Conservation (phyloP, 805 yeast species). For the Barnettozyma sucrosica region DNA sequence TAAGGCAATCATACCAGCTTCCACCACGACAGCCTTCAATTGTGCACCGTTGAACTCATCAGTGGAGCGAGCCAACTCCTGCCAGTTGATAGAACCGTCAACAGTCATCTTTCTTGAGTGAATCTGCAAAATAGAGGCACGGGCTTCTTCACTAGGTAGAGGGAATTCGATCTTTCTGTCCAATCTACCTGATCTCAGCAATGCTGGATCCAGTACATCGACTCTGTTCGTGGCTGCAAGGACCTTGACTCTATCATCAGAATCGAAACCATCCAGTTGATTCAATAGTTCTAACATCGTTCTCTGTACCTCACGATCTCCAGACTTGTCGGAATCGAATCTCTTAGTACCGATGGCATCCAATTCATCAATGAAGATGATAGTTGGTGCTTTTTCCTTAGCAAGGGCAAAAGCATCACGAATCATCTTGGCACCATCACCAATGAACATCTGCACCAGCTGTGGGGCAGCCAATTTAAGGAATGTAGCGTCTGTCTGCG, state of each 20-base stretch:
- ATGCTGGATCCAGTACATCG: slow-evolving; percentile 97
- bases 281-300: slow-evolving; percentile 97
- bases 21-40: slow-evolving; percentile 96
- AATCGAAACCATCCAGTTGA: slow-evolving; percentile 96
- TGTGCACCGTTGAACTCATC: slow-evolving; percentile 99
- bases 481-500: slow-evolving; percentile 96
- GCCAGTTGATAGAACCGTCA: slow-evolving; percentile 91
- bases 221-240: slow-evolving; percentile 98
- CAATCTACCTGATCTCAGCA: slow-evolving; percentile 93
- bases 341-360: slow-evolving; percentile 99
- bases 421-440: slow-evolving; percentile 97
- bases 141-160: slow-evolving; percentile 92
- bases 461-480: slow-evolving; percentile 96
- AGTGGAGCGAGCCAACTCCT: slow-evolving; percentile 94
- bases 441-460: slow-evolving; percentile 95
- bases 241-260: slow-evolving; percentile 95
- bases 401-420: slow-evolving; percentile 97
- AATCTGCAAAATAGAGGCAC: slow-evolving; percentile 93
- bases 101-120: slow-evolving; percentile 97
- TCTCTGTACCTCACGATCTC: slow-evolving; percentile 98
- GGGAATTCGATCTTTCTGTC: slow-evolving; percentile 99
- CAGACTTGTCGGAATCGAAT: slow-evolving; percentile 94
- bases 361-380: slow-evolving; percentile 94
- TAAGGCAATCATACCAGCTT: slow-evolving; percentile 99
- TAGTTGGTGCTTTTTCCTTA: slow-evolving; percentile 96